Evolutionary conservation across 805 yeast genomes (phyloP).

Genomic region (Kodamaea restingae): DNA sequence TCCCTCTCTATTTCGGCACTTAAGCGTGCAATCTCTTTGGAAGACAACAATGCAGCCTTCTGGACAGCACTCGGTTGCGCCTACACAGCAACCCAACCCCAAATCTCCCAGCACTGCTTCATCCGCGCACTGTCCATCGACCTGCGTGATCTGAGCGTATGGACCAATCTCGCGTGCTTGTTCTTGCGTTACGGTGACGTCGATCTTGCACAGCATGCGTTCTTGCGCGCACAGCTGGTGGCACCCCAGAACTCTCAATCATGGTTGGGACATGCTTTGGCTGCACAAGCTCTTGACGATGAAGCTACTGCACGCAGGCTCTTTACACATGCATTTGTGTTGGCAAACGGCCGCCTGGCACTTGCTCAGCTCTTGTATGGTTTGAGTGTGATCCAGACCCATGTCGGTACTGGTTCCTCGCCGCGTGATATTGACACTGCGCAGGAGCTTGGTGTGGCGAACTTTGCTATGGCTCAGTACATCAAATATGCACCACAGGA

Average conservation of each 20-base stretch:
- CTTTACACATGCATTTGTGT: slow-evolving; percentile 72
- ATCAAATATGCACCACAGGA: slow-evolving; percentile 61
- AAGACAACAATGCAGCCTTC: slow-evolving; percentile 61
- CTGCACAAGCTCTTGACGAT: slow-evolving; percentile 51
- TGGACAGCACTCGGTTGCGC: slow-evolving; percentile 88
- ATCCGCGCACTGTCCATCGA: slow-evolving; percentile 74
- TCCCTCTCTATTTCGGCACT: slow-evolving; percentile 47
- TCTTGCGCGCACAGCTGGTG: slow-evolving; percentile 69
- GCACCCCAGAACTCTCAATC: slow-evolving; percentile 73
- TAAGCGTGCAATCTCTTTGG: slow-evolving; percentile 67
- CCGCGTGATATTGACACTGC: slow-evolving; percentile 54
- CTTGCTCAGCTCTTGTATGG: slow-evolving; percentile 73
- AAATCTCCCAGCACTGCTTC: slow-evolving; percentile 88
- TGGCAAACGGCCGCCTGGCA: slow-evolving; percentile 71
- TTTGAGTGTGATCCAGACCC: slow-evolving; percentile 46
- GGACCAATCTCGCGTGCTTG: slow-evolving; percentile 80
- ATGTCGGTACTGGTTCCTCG: slow-evolving; percentile 37
- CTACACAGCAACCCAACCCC: slow-evolving; percentile 57
- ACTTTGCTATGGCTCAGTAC: slow-evolving; percentile 60
- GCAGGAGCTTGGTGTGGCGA: slow-evolving; percentile 65
- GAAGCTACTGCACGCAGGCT: slow-evolving; percentile 47
- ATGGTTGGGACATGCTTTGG: slow-evolving; percentile 85
- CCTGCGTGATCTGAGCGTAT: slow-evolving; percentile 60
- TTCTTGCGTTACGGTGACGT: slow-evolving; percentile 66
- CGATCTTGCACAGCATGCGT: slow-evolving; percentile 69